Evolutionary conservation across 768 basidiomycete species (phyloP).

Genomic region (Boletellus ananiceps): DNA sequence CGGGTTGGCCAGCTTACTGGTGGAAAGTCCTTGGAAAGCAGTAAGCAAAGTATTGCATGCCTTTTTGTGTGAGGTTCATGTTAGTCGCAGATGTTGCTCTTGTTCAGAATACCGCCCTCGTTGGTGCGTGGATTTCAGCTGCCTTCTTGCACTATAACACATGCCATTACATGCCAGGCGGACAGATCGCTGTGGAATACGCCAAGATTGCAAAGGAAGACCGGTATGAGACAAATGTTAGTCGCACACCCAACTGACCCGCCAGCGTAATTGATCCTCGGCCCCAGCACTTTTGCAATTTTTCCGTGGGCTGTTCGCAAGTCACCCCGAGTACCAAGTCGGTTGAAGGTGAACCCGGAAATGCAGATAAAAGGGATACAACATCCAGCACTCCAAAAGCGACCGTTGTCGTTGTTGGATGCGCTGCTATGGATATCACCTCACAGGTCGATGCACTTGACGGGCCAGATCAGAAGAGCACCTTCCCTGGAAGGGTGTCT

Average conservation of each 20-base stretch:
- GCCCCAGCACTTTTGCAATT: conserved; percentile 12
- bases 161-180: conserved; percentile 43
- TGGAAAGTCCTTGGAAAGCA: conserved; percentile 68
- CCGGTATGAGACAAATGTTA: conserved; percentile 16
- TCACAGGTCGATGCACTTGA: conserved; percentile 40
- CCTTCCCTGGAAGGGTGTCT: conserved; percentile 71
- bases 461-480: conserved; percentile 53
- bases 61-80: conserved; percentile 1
- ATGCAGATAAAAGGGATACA: not conserved
- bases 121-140: conserved; percentile 49
- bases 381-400: conserved; percentile 26
- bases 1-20: conserved; percentile 78
- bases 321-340: not conserved
- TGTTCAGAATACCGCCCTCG: conserved; percentile 79
- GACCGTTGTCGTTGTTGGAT: conserved; percentile 72
- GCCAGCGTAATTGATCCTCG: not conserved
- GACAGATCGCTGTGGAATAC: conserved; percentile 75
- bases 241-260: not conserved
- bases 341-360: not conserved
- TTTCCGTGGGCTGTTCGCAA: not conserved
- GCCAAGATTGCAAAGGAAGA: conserved; percentile 42
- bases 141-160: not conserved
- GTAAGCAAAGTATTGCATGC: conserved; percentile 37
- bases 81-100: conserved; percentile 69
- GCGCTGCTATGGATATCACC: conserved; percentile 87